Evolutionary conservation across 495 filamentous ascomycete species (phyloP).

Genomic region (Cercophora scortea): DNA sequence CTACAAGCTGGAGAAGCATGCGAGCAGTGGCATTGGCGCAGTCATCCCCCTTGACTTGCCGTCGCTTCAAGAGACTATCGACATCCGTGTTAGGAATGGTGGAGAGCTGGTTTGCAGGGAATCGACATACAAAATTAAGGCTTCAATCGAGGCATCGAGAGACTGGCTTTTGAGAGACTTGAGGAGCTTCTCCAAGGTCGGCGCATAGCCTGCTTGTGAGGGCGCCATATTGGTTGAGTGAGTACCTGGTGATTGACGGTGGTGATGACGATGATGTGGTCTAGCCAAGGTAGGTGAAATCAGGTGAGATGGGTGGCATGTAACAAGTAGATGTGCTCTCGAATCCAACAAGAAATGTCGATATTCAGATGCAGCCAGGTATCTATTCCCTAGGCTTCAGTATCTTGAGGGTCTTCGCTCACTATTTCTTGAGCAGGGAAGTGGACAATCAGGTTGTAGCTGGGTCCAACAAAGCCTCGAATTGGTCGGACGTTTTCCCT

Average conservation of each 20-base stretch:
- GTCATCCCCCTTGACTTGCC: constrained; percentile 78
- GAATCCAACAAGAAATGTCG: too few species aligned
- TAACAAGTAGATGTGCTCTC: too few species aligned
- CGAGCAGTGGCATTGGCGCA: constrained; percentile 88
- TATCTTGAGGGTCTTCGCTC: too few species aligned
- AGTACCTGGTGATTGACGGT: not conserved
- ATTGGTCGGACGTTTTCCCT: too few species aligned
- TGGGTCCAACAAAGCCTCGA: too few species aligned
- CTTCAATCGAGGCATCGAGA: constrained; percentile 73
- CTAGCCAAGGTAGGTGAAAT: too few species aligned
- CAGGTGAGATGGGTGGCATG: too few species aligned
- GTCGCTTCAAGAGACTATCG: constrained; percentile 72
- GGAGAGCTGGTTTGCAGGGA: not conserved
- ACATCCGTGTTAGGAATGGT: not conserved
- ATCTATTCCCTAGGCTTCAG: too few species aligned
- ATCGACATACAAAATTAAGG: constrained; percentile 62
- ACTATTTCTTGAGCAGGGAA: too few species aligned
- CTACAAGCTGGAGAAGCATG: constrained; percentile 75
- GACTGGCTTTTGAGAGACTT: constrained; percentile 63
- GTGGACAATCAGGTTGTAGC: too few species aligned
- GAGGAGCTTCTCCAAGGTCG: constrained; percentile 66
- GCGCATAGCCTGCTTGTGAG: constrained; percentile 43
- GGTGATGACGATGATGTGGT: too few species aligned
- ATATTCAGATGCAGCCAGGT: too few species aligned
- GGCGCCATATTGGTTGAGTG: constrained; percentile 27